phyloP scores from a whole-genome alignment of 306 rosid species.

The Fragaria nilgerrensis region DNA sequence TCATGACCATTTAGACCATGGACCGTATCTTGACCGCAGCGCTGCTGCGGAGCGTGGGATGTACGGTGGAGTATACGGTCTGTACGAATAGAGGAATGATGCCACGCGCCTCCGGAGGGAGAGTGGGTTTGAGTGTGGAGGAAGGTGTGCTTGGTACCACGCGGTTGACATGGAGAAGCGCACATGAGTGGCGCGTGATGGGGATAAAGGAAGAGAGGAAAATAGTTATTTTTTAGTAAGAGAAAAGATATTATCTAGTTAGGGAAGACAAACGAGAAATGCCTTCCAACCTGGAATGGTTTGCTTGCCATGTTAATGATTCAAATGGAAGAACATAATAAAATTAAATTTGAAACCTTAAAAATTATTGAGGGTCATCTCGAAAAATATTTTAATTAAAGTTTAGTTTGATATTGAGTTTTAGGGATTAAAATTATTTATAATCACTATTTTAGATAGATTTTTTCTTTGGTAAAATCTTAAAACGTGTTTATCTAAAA shows the following conservation, averaged over 20 bases:
- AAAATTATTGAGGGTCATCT: no score
- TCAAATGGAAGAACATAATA: not conserved
- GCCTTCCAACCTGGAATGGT: no score
- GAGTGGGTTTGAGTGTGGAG: not conserved
- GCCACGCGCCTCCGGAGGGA: not conserved
- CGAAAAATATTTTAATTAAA: no score
- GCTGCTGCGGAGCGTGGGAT: not conserved
- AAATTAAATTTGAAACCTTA: no score
- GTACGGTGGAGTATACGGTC: not conserved
- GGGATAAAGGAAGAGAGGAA: not conserved
- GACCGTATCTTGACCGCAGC: slow-evolving; percentile 11
- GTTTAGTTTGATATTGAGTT: no score
- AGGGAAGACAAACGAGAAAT: not conserved
- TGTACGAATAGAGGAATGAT: not conserved
- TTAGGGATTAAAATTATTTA: no score
- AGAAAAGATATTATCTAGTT: not conserved
- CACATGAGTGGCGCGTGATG: slow-evolving; percentile 36
- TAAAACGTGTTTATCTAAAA: no score
- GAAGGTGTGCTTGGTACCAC: slow-evolving; percentile 6
- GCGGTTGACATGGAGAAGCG: slow-evolving; percentile 23
- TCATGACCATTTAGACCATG: not conserved
- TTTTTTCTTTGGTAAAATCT: no score
- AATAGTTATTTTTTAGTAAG: not conserved
- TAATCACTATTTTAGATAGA: no score
- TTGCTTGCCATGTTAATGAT: not conserved